These are phyloP conservation scores for Saccharomyces eubayanus DNA, from an alignment of 805 yeast genomes.

Conservation along the genomic window DNA sequence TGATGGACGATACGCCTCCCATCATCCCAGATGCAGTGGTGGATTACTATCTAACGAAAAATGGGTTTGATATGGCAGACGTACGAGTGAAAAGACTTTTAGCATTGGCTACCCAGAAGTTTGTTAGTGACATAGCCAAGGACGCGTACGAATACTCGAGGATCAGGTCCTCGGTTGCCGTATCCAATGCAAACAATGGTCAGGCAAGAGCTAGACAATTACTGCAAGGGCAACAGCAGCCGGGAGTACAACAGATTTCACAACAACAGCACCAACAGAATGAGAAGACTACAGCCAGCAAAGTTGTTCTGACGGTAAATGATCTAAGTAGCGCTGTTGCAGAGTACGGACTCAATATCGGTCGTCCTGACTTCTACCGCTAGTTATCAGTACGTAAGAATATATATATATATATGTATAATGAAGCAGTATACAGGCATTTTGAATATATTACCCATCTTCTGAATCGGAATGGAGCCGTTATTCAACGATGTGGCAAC, in stretches of 20 bases:
- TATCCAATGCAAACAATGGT: conserved; percentile 78
- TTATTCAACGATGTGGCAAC: background rate
- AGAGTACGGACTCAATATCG: conserved; percentile 85
- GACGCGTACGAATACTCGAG: conserved; percentile 95
- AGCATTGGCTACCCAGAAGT: conserved; percentile 94
- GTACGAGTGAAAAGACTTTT: conserved; percentile 69
- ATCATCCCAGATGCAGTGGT: conserved; percentile 95
- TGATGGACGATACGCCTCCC: conserved; percentile 93
- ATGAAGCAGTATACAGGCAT: background rate
- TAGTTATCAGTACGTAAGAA: conserved; percentile 23
- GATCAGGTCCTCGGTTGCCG: conserved; percentile 80
- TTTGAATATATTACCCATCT: background rate
- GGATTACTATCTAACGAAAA: conserved; percentile 78
- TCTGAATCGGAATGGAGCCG: background rate
- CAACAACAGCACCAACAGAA: conserved; percentile 39
- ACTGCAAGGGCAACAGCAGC: conserved; percentile 53
- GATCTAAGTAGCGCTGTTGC: conserved; percentile 87
- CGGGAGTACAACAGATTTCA: conserved; percentile 33
- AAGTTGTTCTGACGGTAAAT: conserved; percentile 84
- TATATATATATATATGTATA: background rate
- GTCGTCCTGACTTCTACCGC: conserved; percentile 90
- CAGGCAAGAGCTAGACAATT: conserved; percentile 77
- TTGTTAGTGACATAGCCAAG: conserved; percentile 86
- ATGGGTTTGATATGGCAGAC: conserved; percentile 79
- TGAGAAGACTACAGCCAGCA: conserved; percentile 41